Conservation (phyloP, 2,329 filamentous ascomycete genomes). For the Scleromitrula shiraiana region DNA sequence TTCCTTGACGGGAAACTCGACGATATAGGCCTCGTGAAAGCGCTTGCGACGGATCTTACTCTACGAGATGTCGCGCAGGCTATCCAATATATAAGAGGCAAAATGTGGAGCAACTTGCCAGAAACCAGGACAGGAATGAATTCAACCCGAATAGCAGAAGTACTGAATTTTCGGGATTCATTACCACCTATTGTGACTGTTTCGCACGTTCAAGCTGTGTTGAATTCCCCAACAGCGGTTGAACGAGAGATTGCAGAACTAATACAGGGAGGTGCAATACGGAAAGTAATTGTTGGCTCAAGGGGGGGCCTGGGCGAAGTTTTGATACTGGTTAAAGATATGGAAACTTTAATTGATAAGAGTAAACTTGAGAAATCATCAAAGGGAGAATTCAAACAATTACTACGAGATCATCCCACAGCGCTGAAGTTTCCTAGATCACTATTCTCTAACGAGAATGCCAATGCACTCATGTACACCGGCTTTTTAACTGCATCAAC, state of each 20-base stretch:
- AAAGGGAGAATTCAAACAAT: slow-evolving; percentile 42
- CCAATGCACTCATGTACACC: slow-evolving; percentile 51
- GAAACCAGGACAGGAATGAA: slow-evolving; percentile 51
- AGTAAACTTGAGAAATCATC: slow-evolving; percentile 35
- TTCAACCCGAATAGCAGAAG: slow-evolving; percentile 52
- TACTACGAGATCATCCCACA: slow-evolving; percentile 44
- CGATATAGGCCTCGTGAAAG: slow-evolving; percentile 49
- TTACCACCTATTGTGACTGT: slow-evolving; percentile 58
- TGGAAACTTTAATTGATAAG: slow-evolving; percentile 41
- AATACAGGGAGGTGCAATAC: slow-evolving; percentile 45
- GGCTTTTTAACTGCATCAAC: slow-evolving; percentile 56
- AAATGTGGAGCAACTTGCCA: slow-evolving; percentile 59
- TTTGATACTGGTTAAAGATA: slow-evolving; percentile 49
- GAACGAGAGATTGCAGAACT: slow-evolving; percentile 62
- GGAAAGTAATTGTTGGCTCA: slow-evolving; percentile 55
- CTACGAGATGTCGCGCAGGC: slow-evolving; percentile 57
- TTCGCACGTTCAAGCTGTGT: slow-evolving; percentile 57
- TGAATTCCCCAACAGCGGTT: slow-evolving; percentile 52
- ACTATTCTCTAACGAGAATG: slow-evolving; percentile 38
- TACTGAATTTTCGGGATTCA: slow-evolving; percentile 51
- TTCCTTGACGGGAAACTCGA: slow-evolving; percentile 44
- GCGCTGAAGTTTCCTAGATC: slow-evolving; percentile 34
- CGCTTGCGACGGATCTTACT: slow-evolving; percentile 46
- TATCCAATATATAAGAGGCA: slow-evolving; percentile 50
- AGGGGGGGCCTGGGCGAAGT: slow-evolving; percentile 53